Evolutionary conservation across 208 protist species (phyloP).

Genomic region (Trypanosoma melophagium): DNA sequence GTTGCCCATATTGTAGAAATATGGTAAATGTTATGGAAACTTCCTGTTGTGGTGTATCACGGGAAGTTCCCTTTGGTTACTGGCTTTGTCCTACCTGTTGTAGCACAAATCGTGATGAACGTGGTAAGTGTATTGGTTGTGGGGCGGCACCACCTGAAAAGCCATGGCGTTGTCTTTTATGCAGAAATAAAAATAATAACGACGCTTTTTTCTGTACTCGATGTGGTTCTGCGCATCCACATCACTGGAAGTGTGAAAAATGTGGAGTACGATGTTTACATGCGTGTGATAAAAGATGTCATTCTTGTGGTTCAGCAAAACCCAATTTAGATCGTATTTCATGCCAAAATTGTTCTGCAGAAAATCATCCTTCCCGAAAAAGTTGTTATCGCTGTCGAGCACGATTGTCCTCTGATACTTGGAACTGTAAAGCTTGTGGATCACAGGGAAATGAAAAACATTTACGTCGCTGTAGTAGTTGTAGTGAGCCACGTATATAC

Average conservation of each 20-base stretch:
- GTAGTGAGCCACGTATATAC: slow-evolving; percentile 39
- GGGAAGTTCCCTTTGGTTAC: slow-evolving; percentile 68
- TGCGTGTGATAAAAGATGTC: slow-evolving; percentile 9
- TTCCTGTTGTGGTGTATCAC: slow-evolving; percentile 54
- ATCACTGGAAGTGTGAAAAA: slow-evolving; percentile 36
- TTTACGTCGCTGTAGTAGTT: slow-evolving; percentile 40
- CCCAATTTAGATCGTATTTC: slow-evolving; percentile 11
- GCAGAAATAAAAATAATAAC: slow-evolving; percentile 38
- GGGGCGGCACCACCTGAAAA: slow-evolving; percentile 26
- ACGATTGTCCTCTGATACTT: slow-evolving; percentile 42
- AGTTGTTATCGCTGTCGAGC: slow-evolving; percentile 75
- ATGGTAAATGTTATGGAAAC: slow-evolving; percentile 28
- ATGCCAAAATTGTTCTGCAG: slow-evolving; percentile 57
- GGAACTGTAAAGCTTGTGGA: slow-evolving; percentile 54
- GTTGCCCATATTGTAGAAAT: slow-evolving; percentile 77
- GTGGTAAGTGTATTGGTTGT: slow-evolving; percentile 66
- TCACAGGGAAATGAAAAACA: slow-evolving; percentile 29
- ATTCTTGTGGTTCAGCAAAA: slow-evolving; percentile 28
- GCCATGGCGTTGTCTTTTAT: slow-evolving; percentile 58
- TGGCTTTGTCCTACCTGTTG: slow-evolving; percentile 73
- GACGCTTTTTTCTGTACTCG: slow-evolving; percentile 34
- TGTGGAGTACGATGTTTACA: slow-evolving; percentile 25
- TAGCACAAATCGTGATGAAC: slow-evolving; percentile 66
- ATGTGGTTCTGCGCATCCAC: slow-evolving; percentile 46
- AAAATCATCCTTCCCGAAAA: slow-evolving; percentile 42